Percentiles rank a stretch among this genome's conserved stretches.
phyloP scores from a whole-genome alignment of 1,284 basidiomycete species.

The Boletus subluridellus region DNA sequence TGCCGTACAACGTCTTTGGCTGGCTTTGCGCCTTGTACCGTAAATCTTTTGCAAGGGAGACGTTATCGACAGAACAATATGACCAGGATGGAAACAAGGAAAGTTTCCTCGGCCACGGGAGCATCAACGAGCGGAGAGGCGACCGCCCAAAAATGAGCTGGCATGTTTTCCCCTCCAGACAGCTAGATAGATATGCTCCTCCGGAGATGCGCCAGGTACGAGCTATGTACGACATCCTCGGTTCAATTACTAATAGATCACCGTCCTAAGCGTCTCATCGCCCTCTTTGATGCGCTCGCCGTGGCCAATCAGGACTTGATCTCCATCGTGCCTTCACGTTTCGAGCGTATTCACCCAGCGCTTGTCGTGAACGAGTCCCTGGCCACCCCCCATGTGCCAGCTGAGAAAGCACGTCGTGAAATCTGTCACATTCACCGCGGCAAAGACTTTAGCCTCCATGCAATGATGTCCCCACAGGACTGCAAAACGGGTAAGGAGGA shows the following conservation, averaged over 20 bases:
- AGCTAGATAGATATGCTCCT: background rate
- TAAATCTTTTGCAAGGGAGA: background rate
- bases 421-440: conserved; percentile 2
- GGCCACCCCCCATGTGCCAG: background rate
- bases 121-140: conserved; percentile 8
- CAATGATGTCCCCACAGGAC: background rate
- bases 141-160: conserved; percentile 2
- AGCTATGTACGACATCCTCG: too few species aligned
- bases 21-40: background rate
- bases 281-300: conserved; percentile 1
- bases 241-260: background rate
- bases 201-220: too few species aligned
- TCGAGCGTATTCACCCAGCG: conserved; percentile 1
- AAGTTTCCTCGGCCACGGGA: background rate
- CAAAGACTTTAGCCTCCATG: background rate
- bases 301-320: background rate
- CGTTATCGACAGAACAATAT: conserved; percentile 1
- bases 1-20: background rate
- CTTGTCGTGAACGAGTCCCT: conserved; percentile 5
- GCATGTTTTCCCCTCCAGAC: conserved; percentile 8
- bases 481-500: background rate
- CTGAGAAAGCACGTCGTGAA: background rate
- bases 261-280: background rate
- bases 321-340: background rate
- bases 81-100: background rate